Evolutionary conservation across 148 eudicot genomes (phyloP).

Genomic region (Pharnaceum exiguum): DNA sequence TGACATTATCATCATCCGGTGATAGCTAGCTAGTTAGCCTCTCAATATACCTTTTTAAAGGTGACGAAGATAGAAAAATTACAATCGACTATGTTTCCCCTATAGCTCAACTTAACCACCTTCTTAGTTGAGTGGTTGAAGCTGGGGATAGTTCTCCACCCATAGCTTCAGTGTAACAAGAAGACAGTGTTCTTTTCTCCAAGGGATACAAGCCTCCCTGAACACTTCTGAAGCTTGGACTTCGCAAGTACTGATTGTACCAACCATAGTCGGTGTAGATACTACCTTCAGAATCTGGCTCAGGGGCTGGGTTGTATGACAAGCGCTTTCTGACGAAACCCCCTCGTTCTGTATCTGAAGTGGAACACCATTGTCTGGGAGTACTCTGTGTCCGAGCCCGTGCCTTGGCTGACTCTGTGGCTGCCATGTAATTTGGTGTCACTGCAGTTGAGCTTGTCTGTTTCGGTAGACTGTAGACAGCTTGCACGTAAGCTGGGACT

Average conservation of each 20-base stretch:
- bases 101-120: conserved; percentile 56
- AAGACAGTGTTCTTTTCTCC: conserved; percentile 32
- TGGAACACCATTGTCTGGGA: conserved; percentile 58
- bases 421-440: conserved; percentile 74
- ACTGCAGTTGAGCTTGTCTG: conserved; percentile 1
- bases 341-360: conserved; percentile 58
- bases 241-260: conserved; percentile 44
- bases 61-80: no score
- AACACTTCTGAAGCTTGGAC: conserved; percentile 82
- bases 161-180: conserved; percentile 52
- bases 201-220: conserved; percentile 35
- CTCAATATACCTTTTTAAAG: no score
- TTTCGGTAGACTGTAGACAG: conserved; percentile 9
- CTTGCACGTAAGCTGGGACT: conserved; percentile 52
- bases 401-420: conserved; percentile 84
- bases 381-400: conserved; percentile 53
- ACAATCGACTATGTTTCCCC: no score
- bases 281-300: conserved; percentile 15
- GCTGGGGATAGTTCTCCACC: conserved; percentile 85
- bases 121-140: conserved; percentile 74
- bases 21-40: no score
- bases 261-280: conserved; percentile 25
- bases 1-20: no score
- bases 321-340: conserved; percentile 60
- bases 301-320: conserved; percentile 53